phyloP scores from a whole-genome alignment of 257 asterid species.

The Solanum phureja region DNA sequence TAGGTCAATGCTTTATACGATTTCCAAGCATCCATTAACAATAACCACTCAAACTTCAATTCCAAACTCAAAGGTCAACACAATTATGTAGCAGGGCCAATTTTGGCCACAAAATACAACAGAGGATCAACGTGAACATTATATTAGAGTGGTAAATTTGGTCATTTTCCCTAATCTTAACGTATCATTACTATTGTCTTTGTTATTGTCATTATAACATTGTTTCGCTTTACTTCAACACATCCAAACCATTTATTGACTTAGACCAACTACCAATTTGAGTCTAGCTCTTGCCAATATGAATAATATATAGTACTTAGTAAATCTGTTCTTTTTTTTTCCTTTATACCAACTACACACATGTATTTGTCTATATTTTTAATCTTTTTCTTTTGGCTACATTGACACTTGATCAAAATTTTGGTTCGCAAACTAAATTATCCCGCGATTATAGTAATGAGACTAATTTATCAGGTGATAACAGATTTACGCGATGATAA shows the following conservation, averaged over 20 bases:
- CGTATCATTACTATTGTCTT: too few species aligned
- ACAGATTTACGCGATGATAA: not conserved
- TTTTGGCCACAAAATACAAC: not conserved
- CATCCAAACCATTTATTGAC: not conserved
- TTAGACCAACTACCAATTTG: not conserved
- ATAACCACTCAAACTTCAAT: not conserved
- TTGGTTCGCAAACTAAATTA: too few species aligned
- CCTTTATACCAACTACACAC: not conserved
- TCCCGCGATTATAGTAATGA: not conserved
- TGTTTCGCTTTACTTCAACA: not conserved
- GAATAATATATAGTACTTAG: not conserved
- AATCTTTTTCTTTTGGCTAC: not conserved
- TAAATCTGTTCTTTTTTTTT: too few species aligned
- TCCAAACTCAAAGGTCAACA: not conserved
- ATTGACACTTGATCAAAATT: not conserved
- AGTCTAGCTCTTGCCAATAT: not conserved
- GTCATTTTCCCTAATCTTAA: not conserved
- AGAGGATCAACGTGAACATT: not conserved
- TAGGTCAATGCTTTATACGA: not conserved
- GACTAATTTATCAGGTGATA: not conserved
- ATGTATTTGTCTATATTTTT: not conserved
- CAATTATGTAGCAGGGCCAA: too few species aligned
- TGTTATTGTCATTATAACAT: too few species aligned
- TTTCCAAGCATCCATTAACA: not conserved
- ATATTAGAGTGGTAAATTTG: not conserved